These are phyloP conservation scores for Metschnikowia colocasiae DNA, from an alignment of 805 yeast species.

Conservation along the genomic window DNA sequence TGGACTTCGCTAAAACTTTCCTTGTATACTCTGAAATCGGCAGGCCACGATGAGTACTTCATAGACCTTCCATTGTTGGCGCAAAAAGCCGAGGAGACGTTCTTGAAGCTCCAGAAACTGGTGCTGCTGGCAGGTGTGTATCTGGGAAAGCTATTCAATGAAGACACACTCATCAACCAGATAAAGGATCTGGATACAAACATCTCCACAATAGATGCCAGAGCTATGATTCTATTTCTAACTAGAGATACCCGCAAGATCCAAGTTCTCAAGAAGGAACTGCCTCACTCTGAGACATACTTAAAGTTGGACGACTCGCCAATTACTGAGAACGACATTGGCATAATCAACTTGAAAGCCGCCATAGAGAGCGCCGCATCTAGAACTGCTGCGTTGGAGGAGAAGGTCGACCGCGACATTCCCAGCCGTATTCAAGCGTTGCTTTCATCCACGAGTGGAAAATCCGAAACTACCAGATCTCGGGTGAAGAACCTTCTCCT, in stretches of 20 bases:
- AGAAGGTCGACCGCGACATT: conserved; percentile 19
- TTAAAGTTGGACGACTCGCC: conserved; percentile 21
- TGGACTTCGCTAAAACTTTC: conserved; percentile 2
- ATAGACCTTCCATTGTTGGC: conserved; percentile 14
- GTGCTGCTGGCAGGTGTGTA: conserved; percentile 14
- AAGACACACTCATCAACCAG: conserved; percentile 10
- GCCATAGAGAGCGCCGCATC: conserved; percentile 19
- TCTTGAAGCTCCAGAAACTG: neutral
- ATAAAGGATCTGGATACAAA: conserved; percentile 7
- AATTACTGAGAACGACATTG: conserved; percentile 30
- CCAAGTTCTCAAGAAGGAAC: neutral
- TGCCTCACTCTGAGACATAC: conserved; percentile 5
- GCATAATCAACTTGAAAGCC: conserved; percentile 27
- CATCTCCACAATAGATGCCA: conserved; percentile 24
- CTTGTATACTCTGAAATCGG: conserved; percentile 1
- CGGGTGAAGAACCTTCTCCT: conserved; percentile 20
- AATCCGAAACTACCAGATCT: conserved; percentile 15
- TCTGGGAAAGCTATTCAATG: conserved; percentile 17
- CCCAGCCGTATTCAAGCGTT: conserved; percentile 16
- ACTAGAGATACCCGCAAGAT: conserved; percentile 22
- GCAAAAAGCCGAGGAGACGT: conserved; percentile 1
- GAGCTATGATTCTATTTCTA: conserved; percentile 26
- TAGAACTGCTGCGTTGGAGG: conserved; percentile 20
- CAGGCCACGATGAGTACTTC: conserved; percentile 19
- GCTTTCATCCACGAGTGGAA: conserved; percentile 6